These are phyloP conservation scores for Pseudocercospora ulei DNA, from an alignment of 2,329 filamentous ascomycete genomes.

Conservation along the genomic window DNA sequence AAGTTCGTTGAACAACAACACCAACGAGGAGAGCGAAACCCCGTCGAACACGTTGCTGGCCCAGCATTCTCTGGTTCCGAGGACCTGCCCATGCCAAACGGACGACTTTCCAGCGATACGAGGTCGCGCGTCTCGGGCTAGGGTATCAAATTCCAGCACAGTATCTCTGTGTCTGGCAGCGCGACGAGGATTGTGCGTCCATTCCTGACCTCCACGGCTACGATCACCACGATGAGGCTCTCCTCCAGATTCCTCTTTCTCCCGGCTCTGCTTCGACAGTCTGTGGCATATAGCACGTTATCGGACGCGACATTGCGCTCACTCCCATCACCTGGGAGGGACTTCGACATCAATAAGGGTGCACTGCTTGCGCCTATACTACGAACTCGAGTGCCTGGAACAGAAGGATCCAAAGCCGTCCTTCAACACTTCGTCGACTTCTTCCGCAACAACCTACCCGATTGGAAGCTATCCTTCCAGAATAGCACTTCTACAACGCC, in stretches of 20 bases:
- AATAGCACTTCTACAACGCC: constrained; percentile 85
- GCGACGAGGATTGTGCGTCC: background rate
- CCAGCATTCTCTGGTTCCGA: too few species aligned
- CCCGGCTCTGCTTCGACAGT: constrained; percentile 29
- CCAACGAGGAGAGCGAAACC: too few species aligned
- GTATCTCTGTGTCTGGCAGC: background rate
- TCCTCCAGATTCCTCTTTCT: constrained; percentile 24
- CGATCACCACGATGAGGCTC: constrained; percentile 22
- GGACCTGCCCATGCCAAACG: too few species aligned
- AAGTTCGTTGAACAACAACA: too few species aligned
- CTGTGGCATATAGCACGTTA: constrained; percentile 50
- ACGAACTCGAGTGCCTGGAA: constrained; percentile 78
- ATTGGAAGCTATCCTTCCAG: constrained; percentile 73
- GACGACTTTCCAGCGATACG: too few species aligned
- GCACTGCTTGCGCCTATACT: constrained; percentile 76
- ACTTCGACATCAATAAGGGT: constrained; percentile 67
- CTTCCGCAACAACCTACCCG: constrained; percentile 62
- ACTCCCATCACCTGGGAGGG: constrained; percentile 57
- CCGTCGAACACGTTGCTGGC: too few species aligned
- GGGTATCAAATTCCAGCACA: too few species aligned
- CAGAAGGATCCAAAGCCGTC: constrained; percentile 59
- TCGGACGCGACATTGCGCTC: constrained; percentile 63
- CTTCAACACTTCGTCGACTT: constrained; percentile 77
- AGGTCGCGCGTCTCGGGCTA: too few species aligned
- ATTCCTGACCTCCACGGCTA: background rate